Base-by-base conservation (phyloP, 2,329 filamentous ascomycete species). In the Plenodomus lindquistii region DNA sequence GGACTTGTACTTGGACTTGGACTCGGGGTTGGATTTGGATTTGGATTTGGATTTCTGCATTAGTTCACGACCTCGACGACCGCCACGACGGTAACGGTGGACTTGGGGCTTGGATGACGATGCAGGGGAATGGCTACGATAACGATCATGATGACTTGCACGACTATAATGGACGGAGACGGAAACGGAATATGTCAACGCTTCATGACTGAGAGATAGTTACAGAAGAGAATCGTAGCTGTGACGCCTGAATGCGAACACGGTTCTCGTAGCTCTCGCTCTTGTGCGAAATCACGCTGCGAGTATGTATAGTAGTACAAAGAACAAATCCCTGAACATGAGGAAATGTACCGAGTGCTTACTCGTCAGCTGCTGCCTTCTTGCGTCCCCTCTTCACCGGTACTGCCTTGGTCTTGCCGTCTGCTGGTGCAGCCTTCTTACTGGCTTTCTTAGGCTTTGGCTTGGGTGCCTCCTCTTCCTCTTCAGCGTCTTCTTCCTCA, bases 361-460 rank as follows among this genome's bases (percentile, higher is more conserved):
- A 65, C 36, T 68, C 57, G 11, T 60, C 57, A 9, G 45, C 44
- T 17, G 50, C 42, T 4, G 45, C 45, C 57, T 62, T 64, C 56
- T 61, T 67, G 35, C 59, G 62, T 20, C 56, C 53, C 49, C 63
- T 63, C 58, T 71, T 71, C 48, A 62, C 57, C 0, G 63, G 55
- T 9, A n/a, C n/a, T n/a, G 47, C 60, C 38, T 69, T 65, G 7
- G 56, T 48, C 6, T 46, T 51, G 22, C 44, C 48, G 9, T 54
- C 51, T 38, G 44, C 46, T n/a, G 53, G 48, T 24, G 55, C 37
- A 13, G 43, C 45, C 42, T 55, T 55, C 52, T 60, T 66, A 45
- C 45, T 55, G 43, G 53, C 54, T 15, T 55, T 59, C 55, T 63
- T 63, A 34, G 52, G 53, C 50, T 63, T 60, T 35, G 52, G 53